Evolutionary conservation across 2,329 filamentous ascomycete species (phyloP), one percentile per base, ranked within the genome.

Genomic region (Thelonectria discophora): DNA sequence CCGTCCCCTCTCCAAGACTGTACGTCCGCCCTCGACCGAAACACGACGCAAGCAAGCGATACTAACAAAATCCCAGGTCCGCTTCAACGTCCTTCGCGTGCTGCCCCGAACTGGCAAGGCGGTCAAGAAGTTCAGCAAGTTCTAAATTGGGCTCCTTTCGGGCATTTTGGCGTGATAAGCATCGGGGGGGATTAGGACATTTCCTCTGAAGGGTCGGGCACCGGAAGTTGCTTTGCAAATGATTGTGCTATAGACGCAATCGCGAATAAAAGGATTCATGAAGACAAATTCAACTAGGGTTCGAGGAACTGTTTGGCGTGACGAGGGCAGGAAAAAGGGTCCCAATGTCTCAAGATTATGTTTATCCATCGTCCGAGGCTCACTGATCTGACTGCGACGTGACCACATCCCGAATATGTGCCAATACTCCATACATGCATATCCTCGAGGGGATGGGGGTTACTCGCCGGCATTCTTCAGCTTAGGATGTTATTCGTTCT

Each of bases 21-120:
- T 99, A 92, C 74, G 92, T 90, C 27, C 12, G 18, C 56, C 21
- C 45, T n/a, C 21, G 21, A 24, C 8, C 13, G 15, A 51, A 48
- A 37, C 49, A 15, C 32, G 24, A 50, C 43, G 7, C 17, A 39
- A 55, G 2, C 5, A n/a, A 21, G 12, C 24, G 13, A 51, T 12
- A 40, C 71, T 77, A 70, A 78, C 65, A 58, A 58, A 56, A 17
- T 15, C 63, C 51, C 72, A 97, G 93, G 91, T 97, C 80, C 95
- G 95, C 81, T 99, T 99, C 92, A 99, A 99, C 87, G 94, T 97
- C 80, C 92, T 99, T 80, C 94, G 95, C 79, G 95, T 99, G 77
- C 91, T 98, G 78, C 94, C 94, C 84, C 90, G 94, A 86, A 97
- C 93, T 77, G 93, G 94, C 85, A 97, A 97, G 90, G 84, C 88